Evolutionary conservation across 1,284 basidiomycete genomes (phyloP), one percentile per base, ranked within the genome.

Genomic region (Naganishia liquefaciens): DNA sequence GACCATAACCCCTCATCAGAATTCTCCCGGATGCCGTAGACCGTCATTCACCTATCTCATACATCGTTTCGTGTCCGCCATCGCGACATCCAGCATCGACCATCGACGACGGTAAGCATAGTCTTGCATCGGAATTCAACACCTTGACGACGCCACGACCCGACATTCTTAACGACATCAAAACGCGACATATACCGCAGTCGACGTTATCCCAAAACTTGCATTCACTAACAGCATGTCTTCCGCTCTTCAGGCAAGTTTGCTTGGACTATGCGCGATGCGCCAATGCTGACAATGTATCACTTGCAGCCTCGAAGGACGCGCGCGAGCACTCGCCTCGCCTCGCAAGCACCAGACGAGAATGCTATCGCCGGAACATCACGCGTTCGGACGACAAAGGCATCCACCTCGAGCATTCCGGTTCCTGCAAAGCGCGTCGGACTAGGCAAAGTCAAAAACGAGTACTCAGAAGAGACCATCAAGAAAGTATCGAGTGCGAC

Each of bases 241-340:
- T 25, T 50, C 57, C 39, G 28, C 57, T 50, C 21, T 49, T 47
- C 57, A 23, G 15, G 57, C 49, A 60, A 21, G 57, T 60, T 13
- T 23, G 21, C 33, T 37, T 17, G 13, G 13, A 3, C 21, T 3
- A 37, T 6, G 1, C n/a, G 9, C 13, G 6, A 9, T 25, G 9
- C 19, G 23, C 15, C n/a, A 37, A 28, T 42, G 11, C 15, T 23
- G 43, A n/a, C 43, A 9, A 27, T n/a, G 3, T 19, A 17, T 5
- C 17, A 37, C 7, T 51, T 21, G n/a, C 51, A 66, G 64, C 44
- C 58, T 58, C 64, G 64, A 49, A 51, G 64, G 19, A 62, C 64
- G n/a, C 51, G 64, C 25, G 57, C 63, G 13, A 46, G 47, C 28
- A 25, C 53, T 6, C 49, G 57, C 49, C 39, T 54, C 17, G 52